Evolutionary conservation across 805 yeast genomes (phyloP), one percentile per base, ranked within the genome.

Genomic region (Zygosaccharomyces lentus): DNA sequence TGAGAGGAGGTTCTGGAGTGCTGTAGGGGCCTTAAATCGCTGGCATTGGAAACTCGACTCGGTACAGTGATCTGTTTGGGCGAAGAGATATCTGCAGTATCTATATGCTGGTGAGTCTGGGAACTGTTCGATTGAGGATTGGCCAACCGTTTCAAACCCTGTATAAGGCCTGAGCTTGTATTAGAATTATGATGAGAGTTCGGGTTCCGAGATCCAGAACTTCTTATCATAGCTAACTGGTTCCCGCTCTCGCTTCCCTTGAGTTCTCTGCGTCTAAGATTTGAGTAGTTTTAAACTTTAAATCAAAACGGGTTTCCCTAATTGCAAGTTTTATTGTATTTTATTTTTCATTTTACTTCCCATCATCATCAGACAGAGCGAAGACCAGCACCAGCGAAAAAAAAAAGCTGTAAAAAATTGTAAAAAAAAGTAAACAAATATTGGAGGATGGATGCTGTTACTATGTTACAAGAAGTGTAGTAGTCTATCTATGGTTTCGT

Each of bases 111-210:
- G 17, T 43, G 40, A 25, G 9, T 21, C 29, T 10, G 29, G 25
- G 31, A 15, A 25, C 13, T 38, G 34, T 23, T 21, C 8, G 41
- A 38, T 17, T 38, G 41, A 15, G 41, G 26, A 32, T 53, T 58
- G 2, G 65, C 53, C 13, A 63, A 46, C 42, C 59, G 53, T 47
- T 59, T 63, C 42, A 63, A 46, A 41, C 60, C 62, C 15, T 62
- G 59, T 34, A 63, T 49, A 7, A 63, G 47, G 3, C 61, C 56
- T 10, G 58, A 41, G 16, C 46, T 40, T 8, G 48, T 29, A 23
- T 40, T 46, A 10, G 43, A 39, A 37, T 38, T 38, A 12, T 38
- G 30, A 16, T 45, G 27, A 32, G 41, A 50, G 32, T 38, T 44
- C 7, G 52, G 29, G 38, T 34, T 43, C 37, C 54, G 48, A 6